A percentile compares a stretch with the other conserved stretches of the same genome.
Conservation (phyloP, 441 rosid genomes). For the Macaranga tanarius region DNA sequence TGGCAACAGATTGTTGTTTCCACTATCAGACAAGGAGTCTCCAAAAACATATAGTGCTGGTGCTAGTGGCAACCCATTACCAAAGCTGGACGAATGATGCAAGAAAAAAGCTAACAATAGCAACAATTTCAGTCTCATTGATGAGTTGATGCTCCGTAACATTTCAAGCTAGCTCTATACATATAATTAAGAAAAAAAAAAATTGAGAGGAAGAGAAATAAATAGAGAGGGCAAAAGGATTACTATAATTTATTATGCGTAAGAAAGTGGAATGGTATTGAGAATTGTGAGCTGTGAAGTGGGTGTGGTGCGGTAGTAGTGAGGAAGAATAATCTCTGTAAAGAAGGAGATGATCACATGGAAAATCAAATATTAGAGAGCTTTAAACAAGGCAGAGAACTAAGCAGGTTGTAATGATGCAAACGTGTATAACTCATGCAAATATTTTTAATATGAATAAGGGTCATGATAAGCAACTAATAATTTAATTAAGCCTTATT, state of each 20-base stretch:
- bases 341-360: not conserved
- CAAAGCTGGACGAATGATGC: not conserved
- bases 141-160: too few relatives aligned
- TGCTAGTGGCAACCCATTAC: constrained; percentile 19
- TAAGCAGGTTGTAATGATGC: not conserved
- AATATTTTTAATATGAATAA: too few relatives aligned
- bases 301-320: not conserved
- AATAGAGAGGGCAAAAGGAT: too few relatives aligned
- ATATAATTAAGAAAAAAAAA: not conserved
- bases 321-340: not conserved
- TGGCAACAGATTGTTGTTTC: constrained; percentile 24
- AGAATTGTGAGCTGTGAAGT: not conserved
- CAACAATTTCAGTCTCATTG: not conserved
- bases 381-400: not conserved
- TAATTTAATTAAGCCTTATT: too few relatives aligned
- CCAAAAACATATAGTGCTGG: constrained; percentile 44
- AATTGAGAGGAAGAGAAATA: not conserved
- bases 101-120: not conserved
- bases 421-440: not conserved
- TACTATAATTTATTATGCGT: too few relatives aligned
- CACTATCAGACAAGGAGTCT: constrained; percentile 22
- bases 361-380: not conserved
- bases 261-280: not conserved
- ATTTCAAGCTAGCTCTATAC: too few relatives aligned
- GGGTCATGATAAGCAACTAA: too few relatives aligned